Base-by-base conservation (phyloP, 345 rosid species). In the Pistacia integerrima region DNA sequence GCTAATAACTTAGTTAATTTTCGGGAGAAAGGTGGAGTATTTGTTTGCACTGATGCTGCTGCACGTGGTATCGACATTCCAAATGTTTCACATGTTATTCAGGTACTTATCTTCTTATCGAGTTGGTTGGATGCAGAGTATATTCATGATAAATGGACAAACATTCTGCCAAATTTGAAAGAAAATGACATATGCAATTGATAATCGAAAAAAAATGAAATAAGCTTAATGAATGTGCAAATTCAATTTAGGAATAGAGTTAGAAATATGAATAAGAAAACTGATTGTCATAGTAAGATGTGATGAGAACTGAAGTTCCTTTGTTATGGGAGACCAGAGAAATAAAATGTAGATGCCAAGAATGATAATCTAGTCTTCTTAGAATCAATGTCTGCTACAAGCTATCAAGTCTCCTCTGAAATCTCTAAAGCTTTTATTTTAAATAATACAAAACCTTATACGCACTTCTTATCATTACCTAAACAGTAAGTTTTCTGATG, bases 61-160 rank as follows among this genome's bases (percentile, higher is more conserved):
- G 93, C 99, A 17, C 97, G 99, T 68, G 99, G 99, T 75, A 88
- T 96, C 78, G 99, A 96, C 79, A 89, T 96, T 81, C 98, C 97
- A 73, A 88, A 93, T 73, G 91, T 96, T 75, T 87, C 93, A 20
- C 98, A 93, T 69, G 90, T 96, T 79, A 86, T 96, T 85, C 99
- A 96, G 99, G 99, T 92, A 78, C 67, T 63, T 82, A 66, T 69
- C 64, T 75, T 70, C 57, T 35, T 77, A 2, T 46, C 68, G 51
- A n/a, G 54, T 77, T 35, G 44, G 38, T 55, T 46, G 49, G 61
- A 16, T 59, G n/a, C 33, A 54, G 14, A 28, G 11, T 59, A 52
- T 69, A 28, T 10, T 62, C 28, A 18, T 67, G 63, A 36, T 64
- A 36, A 49, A 46, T 70, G 46, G 5, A 12, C 3, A 67, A 75